Conservation (phyloP, 768 basidiomycete species). For the Suillus ampliporus region DNA sequence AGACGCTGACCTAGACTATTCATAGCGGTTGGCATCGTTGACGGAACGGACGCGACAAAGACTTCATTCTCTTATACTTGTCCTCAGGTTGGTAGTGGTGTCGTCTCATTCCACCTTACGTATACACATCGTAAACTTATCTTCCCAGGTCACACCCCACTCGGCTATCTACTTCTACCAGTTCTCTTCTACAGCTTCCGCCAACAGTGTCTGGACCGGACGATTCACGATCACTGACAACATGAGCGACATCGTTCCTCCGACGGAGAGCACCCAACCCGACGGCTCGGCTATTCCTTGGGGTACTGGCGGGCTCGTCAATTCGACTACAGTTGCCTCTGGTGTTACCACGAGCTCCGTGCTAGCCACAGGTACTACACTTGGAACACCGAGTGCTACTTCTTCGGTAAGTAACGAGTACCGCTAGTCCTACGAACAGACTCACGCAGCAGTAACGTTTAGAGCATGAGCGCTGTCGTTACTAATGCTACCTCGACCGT, state of each 20-base stretch:
- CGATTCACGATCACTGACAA: constrained; percentile 75
- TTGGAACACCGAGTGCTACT: background rate
- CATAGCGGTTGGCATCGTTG: constrained; percentile 67
- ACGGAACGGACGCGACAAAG: constrained; percentile 59
- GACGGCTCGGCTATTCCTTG: constrained; percentile 58
- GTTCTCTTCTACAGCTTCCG: constrained; percentile 54
- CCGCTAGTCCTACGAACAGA: constrained; percentile 12
- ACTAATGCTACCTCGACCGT: background rate
- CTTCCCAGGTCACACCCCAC: constrained; percentile 60
- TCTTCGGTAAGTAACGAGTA: constrained; percentile 7
- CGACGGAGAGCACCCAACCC: constrained; percentile 61
- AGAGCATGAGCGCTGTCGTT: background rate
- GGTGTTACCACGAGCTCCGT: constrained; percentile 14
- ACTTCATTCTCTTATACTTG: constrained; percentile 63
- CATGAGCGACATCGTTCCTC: constrained; percentile 49
- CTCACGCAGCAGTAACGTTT: background rate
- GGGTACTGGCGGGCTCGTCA: constrained; percentile 64
- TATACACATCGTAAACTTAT: constrained; percentile 7
- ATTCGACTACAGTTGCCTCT: constrained; percentile 43
- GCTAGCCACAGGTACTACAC: constrained; percentile 13
- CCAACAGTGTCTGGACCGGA: constrained; percentile 65
- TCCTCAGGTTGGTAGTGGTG: constrained; percentile 55
- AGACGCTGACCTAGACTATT: background rate
- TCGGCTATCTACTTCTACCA: constrained; percentile 84
- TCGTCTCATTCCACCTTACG: background rate